These are phyloP conservation scores for Scheffersomyces cryptocercus DNA, from an alignment of 1,139 yeast species.

Conservation along the genomic window DNA sequence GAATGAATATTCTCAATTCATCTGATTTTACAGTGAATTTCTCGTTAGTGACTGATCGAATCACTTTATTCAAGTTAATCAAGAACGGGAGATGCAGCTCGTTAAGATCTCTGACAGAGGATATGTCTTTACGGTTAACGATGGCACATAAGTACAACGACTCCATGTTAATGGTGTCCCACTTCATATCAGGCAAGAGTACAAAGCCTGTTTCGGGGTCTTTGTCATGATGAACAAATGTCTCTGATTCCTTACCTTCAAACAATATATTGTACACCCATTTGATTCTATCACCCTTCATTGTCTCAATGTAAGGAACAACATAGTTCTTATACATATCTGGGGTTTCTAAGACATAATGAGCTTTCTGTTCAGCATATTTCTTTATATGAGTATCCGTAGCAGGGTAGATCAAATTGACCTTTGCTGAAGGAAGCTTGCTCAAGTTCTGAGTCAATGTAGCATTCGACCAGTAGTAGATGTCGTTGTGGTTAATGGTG, in stretches of 20 bases:
- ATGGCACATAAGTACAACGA: slow-evolving; percentile 78
- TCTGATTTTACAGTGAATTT: slow-evolving; percentile 39
- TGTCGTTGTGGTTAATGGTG: slow-evolving; percentile 69
- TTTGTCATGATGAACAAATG: slow-evolving; percentile 64
- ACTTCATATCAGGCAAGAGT: slow-evolving; percentile 80
- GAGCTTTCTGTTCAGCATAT: slow-evolving; percentile 57
- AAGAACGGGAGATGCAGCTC: slow-evolving; percentile 61
- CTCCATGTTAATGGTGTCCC: slow-evolving; percentile 79
- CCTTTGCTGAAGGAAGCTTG: slow-evolving; percentile 60
- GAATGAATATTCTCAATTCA: slow-evolving; percentile 72
- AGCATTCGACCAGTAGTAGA: slow-evolving; percentile 79
- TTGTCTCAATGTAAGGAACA: slow-evolving; percentile 72
- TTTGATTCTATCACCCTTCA: slow-evolving; percentile 74
- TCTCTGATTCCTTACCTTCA: slow-evolving; percentile 82
- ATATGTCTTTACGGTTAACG: slow-evolving; percentile 69
- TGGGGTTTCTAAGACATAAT: slow-evolving; percentile 78
- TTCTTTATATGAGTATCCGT: slow-evolving; percentile 81
- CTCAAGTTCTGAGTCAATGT: slow-evolving; percentile 50
- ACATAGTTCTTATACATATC: slow-evolving; percentile 63
- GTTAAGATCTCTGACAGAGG: slow-evolving; percentile 74
- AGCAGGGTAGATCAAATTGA: slow-evolving; percentile 86
- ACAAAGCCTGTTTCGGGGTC: slow-evolving; percentile 59
- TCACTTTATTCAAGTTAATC: slow-evolving; percentile 39
- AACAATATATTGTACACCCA: slow-evolving; percentile 90
- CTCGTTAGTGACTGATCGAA: slow-evolving; percentile 49